Percentiles rank a stretch among this genome's conserved stretches.
These are phyloP conservation scores for Salmacisia buchloeana DNA, from an alignment of 1,284 basidiomycete genomes.

Conservation along the genomic window DNA sequence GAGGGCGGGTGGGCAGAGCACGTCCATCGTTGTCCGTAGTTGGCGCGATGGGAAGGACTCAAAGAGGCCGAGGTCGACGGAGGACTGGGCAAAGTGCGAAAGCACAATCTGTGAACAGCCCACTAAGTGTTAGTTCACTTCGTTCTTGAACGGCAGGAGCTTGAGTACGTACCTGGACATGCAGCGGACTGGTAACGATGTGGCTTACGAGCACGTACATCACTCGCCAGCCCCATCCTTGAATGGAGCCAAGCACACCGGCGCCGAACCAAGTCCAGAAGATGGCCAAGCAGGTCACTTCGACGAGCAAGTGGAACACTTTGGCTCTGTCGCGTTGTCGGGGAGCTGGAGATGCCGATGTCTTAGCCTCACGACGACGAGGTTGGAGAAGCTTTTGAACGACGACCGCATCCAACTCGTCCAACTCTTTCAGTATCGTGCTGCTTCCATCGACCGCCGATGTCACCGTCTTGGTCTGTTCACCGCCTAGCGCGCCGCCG, in stretches of 20 bases:
- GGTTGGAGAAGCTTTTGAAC: not conserved
- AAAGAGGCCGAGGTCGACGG: conserved; percentile 77
- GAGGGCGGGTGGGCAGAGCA: conserved; percentile 74
- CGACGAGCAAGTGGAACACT: conserved; percentile 51
- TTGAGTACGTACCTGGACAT: conserved; percentile 63
- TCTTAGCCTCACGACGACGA: not conserved
- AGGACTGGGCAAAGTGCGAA: conserved; percentile 94
- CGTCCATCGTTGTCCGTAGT: conserved; percentile 90
- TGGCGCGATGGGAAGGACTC: conserved; percentile 92
- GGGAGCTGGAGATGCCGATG: not conserved
- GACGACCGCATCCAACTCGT: not conserved
- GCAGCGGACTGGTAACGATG: conserved; percentile 72
- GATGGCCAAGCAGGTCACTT: conserved; percentile 63
- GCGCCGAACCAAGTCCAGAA: conserved; percentile 76
- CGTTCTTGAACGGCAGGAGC: not conserved
- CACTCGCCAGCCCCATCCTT: conserved; percentile 63
- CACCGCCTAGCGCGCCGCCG: not conserved
- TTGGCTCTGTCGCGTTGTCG: not conserved
- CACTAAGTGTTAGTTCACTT: not conserved
- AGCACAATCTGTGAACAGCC: conserved; percentile 83
- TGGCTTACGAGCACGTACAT: conserved; percentile 73
- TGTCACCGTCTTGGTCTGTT: not conserved
- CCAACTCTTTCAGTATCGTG: not conserved
- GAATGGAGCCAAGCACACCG: conserved; percentile 61
- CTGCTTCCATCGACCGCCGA: not conserved